Evolutionary conservation across 768 basidiomycete genomes (phyloP).

Genomic region (Naematelia encephala): DNA sequence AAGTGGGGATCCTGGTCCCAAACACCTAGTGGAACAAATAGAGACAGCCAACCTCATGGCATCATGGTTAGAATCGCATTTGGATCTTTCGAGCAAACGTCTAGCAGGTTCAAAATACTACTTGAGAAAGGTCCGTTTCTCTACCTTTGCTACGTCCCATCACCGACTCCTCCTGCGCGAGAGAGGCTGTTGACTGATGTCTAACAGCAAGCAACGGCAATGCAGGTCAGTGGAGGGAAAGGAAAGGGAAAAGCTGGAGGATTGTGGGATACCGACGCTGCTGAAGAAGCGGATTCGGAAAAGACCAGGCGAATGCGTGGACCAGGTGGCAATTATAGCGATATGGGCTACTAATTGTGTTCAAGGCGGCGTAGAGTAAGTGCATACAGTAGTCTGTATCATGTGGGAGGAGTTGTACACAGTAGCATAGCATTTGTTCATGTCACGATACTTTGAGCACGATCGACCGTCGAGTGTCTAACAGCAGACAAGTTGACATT

Average conservation of each 20-base stretch:
- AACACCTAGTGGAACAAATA: conserved; percentile 7
- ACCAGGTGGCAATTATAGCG: conserved; percentile 8
- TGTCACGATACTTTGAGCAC: no score
- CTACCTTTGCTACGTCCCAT: not conserved
- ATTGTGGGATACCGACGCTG: conserved; percentile 3
- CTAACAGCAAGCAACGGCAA: not conserved
- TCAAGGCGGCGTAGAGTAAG: no score
- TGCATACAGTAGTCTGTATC: not conserved
- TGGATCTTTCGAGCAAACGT: conserved; percentile 14
- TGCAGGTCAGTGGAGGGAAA: not conserved
- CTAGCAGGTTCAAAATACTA: conserved; percentile 26
- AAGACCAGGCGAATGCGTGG: not conserved
- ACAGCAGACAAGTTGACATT: no score
- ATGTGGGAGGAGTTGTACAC: not conserved
- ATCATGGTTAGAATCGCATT: conserved; percentile 14
- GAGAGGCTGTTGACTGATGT: not conserved
- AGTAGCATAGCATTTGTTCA: not conserved
- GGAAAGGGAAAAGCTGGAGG: conserved; percentile 2
- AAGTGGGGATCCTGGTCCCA: conserved; percentile 1
- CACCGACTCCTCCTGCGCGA: not conserved
- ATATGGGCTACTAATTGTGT: conserved; percentile 24
- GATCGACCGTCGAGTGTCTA: no score
- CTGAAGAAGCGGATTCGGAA: not conserved
- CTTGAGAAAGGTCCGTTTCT: conserved; percentile 27
- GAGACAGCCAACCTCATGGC: conserved; percentile 15